Evolutionary conservation across 805 yeast genomes (phyloP), one percentile per base, ranked within the genome.

Genomic region (Myxozyma melibiosi): DNA sequence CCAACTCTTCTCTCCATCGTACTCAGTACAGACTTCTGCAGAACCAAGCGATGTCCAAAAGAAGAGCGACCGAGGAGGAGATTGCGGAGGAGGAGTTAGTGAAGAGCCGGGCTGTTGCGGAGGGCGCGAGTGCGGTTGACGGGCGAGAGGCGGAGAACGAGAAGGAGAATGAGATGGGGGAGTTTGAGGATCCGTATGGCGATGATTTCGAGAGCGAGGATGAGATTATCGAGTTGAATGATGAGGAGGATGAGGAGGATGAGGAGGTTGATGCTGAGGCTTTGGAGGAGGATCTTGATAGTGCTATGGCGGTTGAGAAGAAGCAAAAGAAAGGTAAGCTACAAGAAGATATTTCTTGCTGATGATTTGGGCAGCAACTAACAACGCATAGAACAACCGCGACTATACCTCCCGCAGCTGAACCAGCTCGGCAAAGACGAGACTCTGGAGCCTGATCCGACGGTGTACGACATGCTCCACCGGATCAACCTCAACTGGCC

Each of bases 401-500:
- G 69, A 22, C 74, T 92, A 42, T 94, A 88, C 73, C 77, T 94
- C 63, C 98, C 99, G 20, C 96, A 90, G 70, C 80, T 84, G 73
- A 84, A 82, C 67, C 97, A 97, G 4, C 78, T 94, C 65, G 97
- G 97, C 0, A 95, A 96, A 1, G 96, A 90, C 74, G 98, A 94
- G 76, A 95, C 87, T 11, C 78, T 94, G 69, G 97, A 92, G 74
- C 96, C 98, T 1, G 99, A 94, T 74, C 96, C 96, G 43, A 78
- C 90, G 6, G 97, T 92, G 2, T 94, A 94, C 71, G 96, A 92
- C 68, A 94, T 94, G 98, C 76, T 94, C 56, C 99, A 94, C 73
- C 88, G 88, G 67, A 89, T 92, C 58, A 88, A 88, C 71, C 76
- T 92, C 73, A 95, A 96, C 67, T 94, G 98, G 98, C 98, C 99